Base-by-base conservation (phyloP, 805 yeast species). In the Lipomyces orientalis region DNA sequence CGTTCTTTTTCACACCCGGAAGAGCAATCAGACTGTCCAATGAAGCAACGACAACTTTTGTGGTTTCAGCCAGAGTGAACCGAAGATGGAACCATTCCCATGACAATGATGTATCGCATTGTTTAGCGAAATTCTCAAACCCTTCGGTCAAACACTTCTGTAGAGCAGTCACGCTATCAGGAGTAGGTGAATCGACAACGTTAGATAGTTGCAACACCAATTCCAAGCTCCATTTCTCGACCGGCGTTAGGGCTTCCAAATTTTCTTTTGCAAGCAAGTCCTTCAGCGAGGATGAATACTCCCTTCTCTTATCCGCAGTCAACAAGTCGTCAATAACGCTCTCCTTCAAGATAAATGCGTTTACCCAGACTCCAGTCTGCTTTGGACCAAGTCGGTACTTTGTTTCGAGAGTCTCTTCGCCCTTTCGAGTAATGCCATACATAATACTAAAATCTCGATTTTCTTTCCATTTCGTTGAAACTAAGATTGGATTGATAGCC, bases 371-470 rank as follows among this genome's bases (percentile, higher is more conserved):
- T 2, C 69, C 64, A n/a, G 73, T 70, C 37, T 69, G 68, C 4
- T 64, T 66, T 1, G 78, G 79, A n/a, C 79, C 76, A 55, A 73
- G 35, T 2, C 76, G 64, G 39, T 70, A 73, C 12, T 65, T 67
- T 1, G 71, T 70, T 16, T 78, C 74, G 2, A 72, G 58, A 1
- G 65, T 61, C 1, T 72, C 64, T n/a, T 68, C 74, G 52, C 79
- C 79, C 55, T 79, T 79, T 43, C 78, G 75, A 14, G 85, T 87
- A 72, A 83, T 78, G 62, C 85, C 84, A 86, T 87, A 87, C 60
- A 87, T 73, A 8, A 86, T 83, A 5, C 76, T 79, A 64, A 79
- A 76, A 73, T 90, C 95, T 64, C 94, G 81, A 71, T 88, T 88
- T 74, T 90, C 94, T 29, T 52, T 25, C 72, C 72, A 69, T 31